phyloP scores from a whole-genome alignment of 257 asterid genomes.

The Primulina tabacum region DNA sequence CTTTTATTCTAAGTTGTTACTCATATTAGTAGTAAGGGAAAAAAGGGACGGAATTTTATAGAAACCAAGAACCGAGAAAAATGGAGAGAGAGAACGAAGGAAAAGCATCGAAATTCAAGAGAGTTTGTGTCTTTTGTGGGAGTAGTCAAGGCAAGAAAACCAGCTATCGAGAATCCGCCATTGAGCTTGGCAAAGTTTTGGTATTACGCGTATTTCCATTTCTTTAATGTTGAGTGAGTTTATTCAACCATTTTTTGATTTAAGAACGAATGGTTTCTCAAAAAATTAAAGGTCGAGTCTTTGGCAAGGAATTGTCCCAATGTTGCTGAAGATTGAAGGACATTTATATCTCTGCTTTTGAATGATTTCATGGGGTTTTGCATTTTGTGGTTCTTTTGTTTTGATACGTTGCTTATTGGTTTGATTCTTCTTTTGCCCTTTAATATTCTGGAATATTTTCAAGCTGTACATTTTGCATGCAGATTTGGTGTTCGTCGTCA shows the following conservation, averaged over 20 bases:
- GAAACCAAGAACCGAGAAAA: background rate
- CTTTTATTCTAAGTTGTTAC: constrained; percentile 20
- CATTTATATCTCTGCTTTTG: too few relatives aligned
- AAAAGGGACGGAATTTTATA: constrained; percentile 9
- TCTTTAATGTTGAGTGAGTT: constrained; percentile 1
- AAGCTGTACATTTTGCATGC: too few relatives aligned
- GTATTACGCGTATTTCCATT: constrained; percentile 29
- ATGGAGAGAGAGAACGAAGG: constrained; percentile 42
- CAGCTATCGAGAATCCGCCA: constrained; percentile 85
- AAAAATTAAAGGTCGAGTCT: constrained; percentile 16
- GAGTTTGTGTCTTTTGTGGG: constrained; percentile 92
- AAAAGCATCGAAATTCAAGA: constrained; percentile 62
- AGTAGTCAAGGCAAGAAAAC: constrained; percentile 85
- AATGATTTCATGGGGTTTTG: background rate
- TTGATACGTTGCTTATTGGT: too few relatives aligned
- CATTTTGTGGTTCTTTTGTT: background rate
- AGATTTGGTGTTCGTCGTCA: too few relatives aligned
- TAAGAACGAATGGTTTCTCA: background rate
- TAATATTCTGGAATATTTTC: too few relatives aligned
- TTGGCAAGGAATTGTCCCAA: background rate
- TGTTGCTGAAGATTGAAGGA: too few relatives aligned
- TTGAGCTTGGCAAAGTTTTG: constrained; percentile 72
- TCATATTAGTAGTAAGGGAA: constrained; percentile 8
- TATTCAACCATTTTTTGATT: background rate
- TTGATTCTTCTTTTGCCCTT: too few relatives aligned